Evolutionary conservation across 1,139 yeast genomes (phyloP).

Genomic region (Zhuliangozyma blackwelliae): DNA sequence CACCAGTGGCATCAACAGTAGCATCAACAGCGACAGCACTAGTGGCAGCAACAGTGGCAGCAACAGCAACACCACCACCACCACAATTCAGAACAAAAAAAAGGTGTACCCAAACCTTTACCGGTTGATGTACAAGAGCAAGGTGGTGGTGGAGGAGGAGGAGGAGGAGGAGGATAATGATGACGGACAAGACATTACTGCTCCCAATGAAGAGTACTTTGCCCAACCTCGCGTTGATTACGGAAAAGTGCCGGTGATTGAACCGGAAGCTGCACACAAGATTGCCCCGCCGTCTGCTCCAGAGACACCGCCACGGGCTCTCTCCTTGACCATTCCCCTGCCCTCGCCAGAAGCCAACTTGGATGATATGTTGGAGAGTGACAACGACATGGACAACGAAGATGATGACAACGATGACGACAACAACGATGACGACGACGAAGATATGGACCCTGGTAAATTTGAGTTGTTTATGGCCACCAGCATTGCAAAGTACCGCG

Average conservation of each 20-base stretch:
- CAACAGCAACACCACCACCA: too few relatives aligned
- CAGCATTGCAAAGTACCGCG: constrained; percentile 31
- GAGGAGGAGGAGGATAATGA: neutral
- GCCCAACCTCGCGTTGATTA: neutral
- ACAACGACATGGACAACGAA: neutral
- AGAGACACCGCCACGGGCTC: neutral
- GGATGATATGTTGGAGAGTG: neutral
- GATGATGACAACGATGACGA: neutral
- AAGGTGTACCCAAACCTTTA: constrained; percentile 10
- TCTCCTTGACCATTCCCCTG: neutral
- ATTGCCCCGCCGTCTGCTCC: too few relatives aligned
- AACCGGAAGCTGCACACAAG: neutral
- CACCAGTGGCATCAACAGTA: constrained; percentile 1
- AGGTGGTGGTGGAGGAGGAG: neutral
- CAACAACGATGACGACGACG: constrained; percentile 3
- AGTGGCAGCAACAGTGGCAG: neutral
- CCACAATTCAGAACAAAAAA: neutral
- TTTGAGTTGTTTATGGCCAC: constrained; percentile 35
- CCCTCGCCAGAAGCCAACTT: neutral
- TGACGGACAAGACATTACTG: constrained; percentile 1
- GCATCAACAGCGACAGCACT: too few relatives aligned
- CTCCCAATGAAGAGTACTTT: constrained; percentile 5
- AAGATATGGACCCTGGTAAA: constrained; percentile 21
- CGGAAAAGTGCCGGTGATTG: neutral
- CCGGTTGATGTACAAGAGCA: constrained; percentile 3